A percentile compares a stretch with the other conserved stretches of the same genome.
These are phyloP conservation scores for Plasmodium gallinaceum DNA, from an alignment of 169 alveolate genomes.

Conservation along the genomic window DNA sequence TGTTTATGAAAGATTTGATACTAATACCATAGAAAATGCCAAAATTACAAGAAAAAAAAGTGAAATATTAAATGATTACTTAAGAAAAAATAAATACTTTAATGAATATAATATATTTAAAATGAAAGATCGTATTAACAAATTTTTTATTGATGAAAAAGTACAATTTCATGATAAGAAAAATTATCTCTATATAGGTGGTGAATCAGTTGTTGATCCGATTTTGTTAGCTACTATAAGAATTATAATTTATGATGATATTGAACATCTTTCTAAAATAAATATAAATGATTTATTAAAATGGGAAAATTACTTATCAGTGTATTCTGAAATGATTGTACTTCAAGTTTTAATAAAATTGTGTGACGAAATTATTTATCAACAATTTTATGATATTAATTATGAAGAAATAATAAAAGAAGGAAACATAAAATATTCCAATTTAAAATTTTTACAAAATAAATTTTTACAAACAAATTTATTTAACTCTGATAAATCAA, in stretches of 20 bases:
- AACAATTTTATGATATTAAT: slow-evolving; percentile 55
- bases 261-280: slow-evolving; percentile 47
- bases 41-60: slow-evolving; percentile 65
- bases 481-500: slow-evolving; percentile 59
- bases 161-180: slow-evolving; percentile 28
- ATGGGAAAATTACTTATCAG: slow-evolving; percentile 62
- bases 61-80: slow-evolving; percentile 61
- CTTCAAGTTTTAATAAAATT: slow-evolving; percentile 65
- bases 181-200: slow-evolving; percentile 57
- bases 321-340: slow-evolving; percentile 44
- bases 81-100: slow-evolving; percentile 65
- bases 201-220: slow-evolving; percentile 52
- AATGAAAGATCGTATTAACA: slow-evolving; percentile 72
- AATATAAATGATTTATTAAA: slow-evolving; percentile 23
- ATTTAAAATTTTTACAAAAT: slow-evolving; percentile 65
- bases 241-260: slow-evolving; percentile 60
- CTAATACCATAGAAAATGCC: slow-evolving; percentile 23
- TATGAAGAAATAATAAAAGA: slow-evolving; percentile 68
- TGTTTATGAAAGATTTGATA: slow-evolving; percentile 62
- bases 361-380: slow-evolving; percentile 68
- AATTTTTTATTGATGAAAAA: slow-evolving; percentile 67
- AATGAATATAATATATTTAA: slow-evolving; percentile 74
- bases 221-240: slow-evolving; percentile 62
- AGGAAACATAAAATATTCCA: slow-evolving; percentile 39
- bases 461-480: slow-evolving; percentile 64